Base-by-base conservation (phyloP, 1,139 yeast genomes). In the Protomyces inouyei region DNA sequence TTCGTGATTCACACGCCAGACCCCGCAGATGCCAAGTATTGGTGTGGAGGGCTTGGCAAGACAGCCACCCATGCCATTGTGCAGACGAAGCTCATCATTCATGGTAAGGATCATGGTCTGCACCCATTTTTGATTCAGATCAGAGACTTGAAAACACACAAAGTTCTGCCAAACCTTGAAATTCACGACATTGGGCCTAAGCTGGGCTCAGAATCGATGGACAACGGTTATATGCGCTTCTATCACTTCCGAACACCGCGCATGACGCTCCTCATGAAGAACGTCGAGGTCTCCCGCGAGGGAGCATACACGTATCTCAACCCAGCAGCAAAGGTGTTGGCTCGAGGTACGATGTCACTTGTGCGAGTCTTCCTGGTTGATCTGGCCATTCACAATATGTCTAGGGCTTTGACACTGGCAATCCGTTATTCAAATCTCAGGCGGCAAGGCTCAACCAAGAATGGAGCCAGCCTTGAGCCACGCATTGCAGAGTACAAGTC, bases 21-120 rank as follows among this genome's bases (percentile, higher is more conserved):
- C 73, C 78, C 88, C 67, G 91, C 93, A 63, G 97, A 97, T 52
- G 89, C 97, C 67, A 91, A 91, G 77, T 91, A 97, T 96, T 91
- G 97, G 97, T 91, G 91, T 73, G 97, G 97, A 64, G 97, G 97
- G 73, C 97, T 97, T 64, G 97, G 97, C 9, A 95, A 89, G 74
- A 86, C 96, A 32, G 87, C 97, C 8, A 88, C 93, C 57, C 97
- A 91, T 76, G 79, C 90, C 36, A 83, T 87, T 43, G 86, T 83
- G 57, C 91, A 85, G 73, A 97, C 97, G 40, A 82, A 97, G 71
- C 81, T 91, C 71, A 83, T 87, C 68, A 92, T 89, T 45, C 97
- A 97, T 16, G 91, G 97, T 77, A 82, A 87, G 75, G 97, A 91
- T 75, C 86, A 88, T 73, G 97, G 97, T 64, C 96, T 90, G 69